Evolutionary conservation across 192 early-diverging fungal species (phyloP), one percentile per base, ranked within the genome.

Genomic region (Backusella tuberculispora): DNA sequence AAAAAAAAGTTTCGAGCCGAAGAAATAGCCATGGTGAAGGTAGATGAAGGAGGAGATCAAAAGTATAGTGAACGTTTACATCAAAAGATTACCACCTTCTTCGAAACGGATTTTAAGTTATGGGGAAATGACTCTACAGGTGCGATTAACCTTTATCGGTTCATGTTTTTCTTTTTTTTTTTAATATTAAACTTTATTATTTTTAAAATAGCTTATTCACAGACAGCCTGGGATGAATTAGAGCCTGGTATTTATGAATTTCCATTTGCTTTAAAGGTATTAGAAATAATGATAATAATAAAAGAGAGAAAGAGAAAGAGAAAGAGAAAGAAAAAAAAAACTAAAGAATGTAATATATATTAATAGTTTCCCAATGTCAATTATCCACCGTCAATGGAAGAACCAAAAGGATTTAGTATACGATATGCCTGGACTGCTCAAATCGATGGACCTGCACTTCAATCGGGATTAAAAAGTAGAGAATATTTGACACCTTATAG

Each of bases 231-330:
- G 82, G 66, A 78, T 63, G 82, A 83, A 38, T 44, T 83, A 17
- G 47, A 72, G 37, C 17, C 74, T n/a, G 80, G 82, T 14, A 50
- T 44, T 45, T 81, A 83, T 69, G 69, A 66, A 41, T 83, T 73
- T 71, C 71, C 76, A 47, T 83, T 83, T 76, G 82, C 82, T 17
- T 45, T 81, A 29, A 83, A 83, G 77, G 82, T 83, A 78, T 15
- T 6, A 5, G 13, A 40, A 46, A 43, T 6, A 6, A 13, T 8
- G 6, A 17, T 14, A n/a, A 60, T 13, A 6, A 60, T 12, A 5
- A 26, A 24, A 26, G 3, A 9, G 42, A 21, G 6, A 8, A n/a
- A n/a, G n/a, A n/a, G n/a, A n/a, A n/a, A n/a, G n/a, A n/a, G n/a
- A n/a, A n/a, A n/a, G n/a, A n/a, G n/a, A n/a, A n/a, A n/a, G n/a